A percentile compares a stretch with the other conserved stretches of the same genome.
These are phyloP conservation scores for Aspergillus cristatus DNA, from an alignment of 495 filamentous ascomycete genomes.

Conservation along the genomic window DNA sequence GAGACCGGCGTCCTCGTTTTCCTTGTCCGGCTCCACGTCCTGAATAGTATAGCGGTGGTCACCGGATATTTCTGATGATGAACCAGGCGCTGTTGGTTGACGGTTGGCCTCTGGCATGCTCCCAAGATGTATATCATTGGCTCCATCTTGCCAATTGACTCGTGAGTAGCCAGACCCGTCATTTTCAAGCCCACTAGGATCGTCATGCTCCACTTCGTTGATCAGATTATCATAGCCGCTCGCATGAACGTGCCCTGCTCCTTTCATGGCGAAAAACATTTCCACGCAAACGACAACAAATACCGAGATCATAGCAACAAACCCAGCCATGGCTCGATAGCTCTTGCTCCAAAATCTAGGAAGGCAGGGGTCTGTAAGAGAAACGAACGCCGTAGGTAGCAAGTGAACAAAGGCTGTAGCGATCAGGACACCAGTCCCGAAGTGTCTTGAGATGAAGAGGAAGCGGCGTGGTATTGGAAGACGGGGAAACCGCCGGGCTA, in stretches of 20 bases:
- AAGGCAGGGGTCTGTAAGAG: slow-evolving; percentile 72
- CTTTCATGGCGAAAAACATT: slow-evolving; percentile 59
- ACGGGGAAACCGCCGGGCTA: slow-evolving; percentile 41
- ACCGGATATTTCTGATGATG: slow-evolving; percentile 5
- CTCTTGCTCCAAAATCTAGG: slow-evolving; percentile 61
- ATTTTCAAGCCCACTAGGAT: slow-evolving; percentile 11
- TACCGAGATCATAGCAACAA: slow-evolving; percentile 70
- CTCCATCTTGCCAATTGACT: slow-evolving; percentile 11
- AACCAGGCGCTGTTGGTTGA: slow-evolving; percentile 3
- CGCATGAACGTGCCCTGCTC: slow-evolving; percentile 40
- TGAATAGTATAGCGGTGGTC: neutral
- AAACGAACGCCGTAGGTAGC: slow-evolving; percentile 74
- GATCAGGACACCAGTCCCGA: slow-evolving; percentile 78
- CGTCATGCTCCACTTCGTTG: slow-evolving; percentile 18
- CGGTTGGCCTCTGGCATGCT: slow-evolving; percentile 8
- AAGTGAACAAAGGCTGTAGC: slow-evolving; percentile 85
- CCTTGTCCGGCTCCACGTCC: slow-evolving; percentile 8
- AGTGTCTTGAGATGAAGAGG: slow-evolving; percentile 71
- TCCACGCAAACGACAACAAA: slow-evolving; percentile 67
- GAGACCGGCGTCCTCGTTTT: slow-evolving; percentile 22
- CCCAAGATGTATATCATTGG: slow-evolving; percentile 18
- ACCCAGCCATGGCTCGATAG: slow-evolving; percentile 68
- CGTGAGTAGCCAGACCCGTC: slow-evolving; percentile 13
- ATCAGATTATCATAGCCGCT: slow-evolving; percentile 39
- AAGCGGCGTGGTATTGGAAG: slow-evolving; percentile 42